These are phyloP conservation scores for Borealophlyctis nickersoniae DNA, from an alignment of 192 early-diverging fungal genomes.

Conservation along the genomic window DNA sequence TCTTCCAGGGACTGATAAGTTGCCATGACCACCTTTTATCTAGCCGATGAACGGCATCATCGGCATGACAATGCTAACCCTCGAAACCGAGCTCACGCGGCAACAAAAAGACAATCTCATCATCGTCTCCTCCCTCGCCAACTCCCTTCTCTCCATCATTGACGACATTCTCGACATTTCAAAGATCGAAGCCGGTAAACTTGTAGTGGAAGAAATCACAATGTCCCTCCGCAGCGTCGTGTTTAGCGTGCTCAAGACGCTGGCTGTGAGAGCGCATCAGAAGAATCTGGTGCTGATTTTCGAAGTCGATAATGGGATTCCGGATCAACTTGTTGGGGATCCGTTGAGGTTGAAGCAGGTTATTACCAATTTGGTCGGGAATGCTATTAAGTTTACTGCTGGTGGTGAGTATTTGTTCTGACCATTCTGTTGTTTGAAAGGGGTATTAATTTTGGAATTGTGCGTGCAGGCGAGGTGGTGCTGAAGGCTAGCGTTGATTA, in stretches of 20 bases:
- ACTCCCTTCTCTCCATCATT: conserved; percentile 28
- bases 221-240: conserved; percentile 54
- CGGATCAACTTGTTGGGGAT: conserved; percentile 52
- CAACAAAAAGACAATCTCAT: conserved; percentile 78
- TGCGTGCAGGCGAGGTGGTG: conserved; percentile 52
- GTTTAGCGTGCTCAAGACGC: conserved; percentile 56
- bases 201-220: conserved; percentile 46
- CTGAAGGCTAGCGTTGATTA: conserved; percentile 43
- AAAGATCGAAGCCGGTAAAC: conserved; percentile 59
- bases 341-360: conserved; percentile 57
- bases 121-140: conserved; percentile 62
- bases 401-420: conserved; percentile 5
- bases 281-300: conserved; percentile 53
- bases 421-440: not conserved
- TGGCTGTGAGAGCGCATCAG: conserved; percentile 49
- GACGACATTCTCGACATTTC: conserved; percentile 55
- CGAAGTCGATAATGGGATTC: conserved; percentile 51
- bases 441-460: conserved; percentile 18
- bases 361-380: conserved; percentile 56
- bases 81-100: conserved; percentile 74
- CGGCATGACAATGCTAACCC: conserved; percentile 47
- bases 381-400: conserved; percentile 67
- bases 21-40: not conserved
- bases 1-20: not conserved
- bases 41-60: conserved; percentile 23